Base-by-base conservation (phyloP, 2,329 filamentous ascomycete genomes). In the Blastomyces silverae region DNA sequence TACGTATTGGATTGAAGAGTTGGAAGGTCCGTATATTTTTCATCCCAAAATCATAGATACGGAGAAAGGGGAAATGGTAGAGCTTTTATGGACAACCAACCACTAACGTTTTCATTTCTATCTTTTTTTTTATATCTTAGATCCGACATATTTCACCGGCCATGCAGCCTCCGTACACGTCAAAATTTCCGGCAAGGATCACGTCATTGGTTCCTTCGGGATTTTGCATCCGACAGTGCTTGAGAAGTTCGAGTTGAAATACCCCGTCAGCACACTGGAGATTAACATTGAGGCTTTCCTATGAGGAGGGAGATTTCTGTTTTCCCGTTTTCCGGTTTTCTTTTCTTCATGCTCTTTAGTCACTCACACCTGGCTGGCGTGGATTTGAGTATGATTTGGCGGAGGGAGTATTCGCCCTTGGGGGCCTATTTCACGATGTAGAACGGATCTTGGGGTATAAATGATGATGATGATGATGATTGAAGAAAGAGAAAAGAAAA, bases 251-350 rank as follows among this genome's bases (percentile, higher is more conserved):
- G 92, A 96, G 72, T 82, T 97, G 74, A 91, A 86, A 84, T 91
- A 92, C 82, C 93, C 94, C 53, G 92, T 96, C 71, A 97, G 92
- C 79, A 92, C 91, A 55, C 80, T 99, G 70, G 94, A 99, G 82
- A 85, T 99, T 75, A 96, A 97, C 78, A 85, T 97, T 42, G 93
- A 97, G 79, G 86, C 90, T 70, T 95, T 99, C 84, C 82, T 97
- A 79, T 96, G 69, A 75, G 75, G 67, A 22, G 57, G n/a, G n/a
- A 46, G 10, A 39, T 44, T 55, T 34, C 48, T 37, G 7, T 22
- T 7, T 42, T 25, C 39, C 22, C 37, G 20, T 17, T 28, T 28
- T 25, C 39, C 22, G n/a, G 20, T 17, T 28, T 28, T 17, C 3
- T 20, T 22, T 0, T 10, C 37, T 5, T 39, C 37, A 13, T 42